These are phyloP conservation scores for Aspergillus quadricinctus DNA, from an alignment of 2,329 filamentous ascomycete species.

Conservation along the genomic window DNA sequence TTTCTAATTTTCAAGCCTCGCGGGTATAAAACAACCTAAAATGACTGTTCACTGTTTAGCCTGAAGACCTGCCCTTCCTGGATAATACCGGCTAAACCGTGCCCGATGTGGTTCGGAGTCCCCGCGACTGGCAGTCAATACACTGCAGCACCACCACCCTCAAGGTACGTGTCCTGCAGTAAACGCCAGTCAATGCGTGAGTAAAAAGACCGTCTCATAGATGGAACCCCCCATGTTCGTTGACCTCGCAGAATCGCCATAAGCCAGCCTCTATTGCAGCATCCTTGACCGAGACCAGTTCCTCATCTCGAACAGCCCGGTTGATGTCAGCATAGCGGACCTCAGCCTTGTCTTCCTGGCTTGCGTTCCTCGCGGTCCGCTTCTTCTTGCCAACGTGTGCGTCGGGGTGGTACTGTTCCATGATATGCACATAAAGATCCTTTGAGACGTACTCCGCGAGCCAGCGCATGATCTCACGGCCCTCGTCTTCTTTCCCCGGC, in stretches of 20 bases:
- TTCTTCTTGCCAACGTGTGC: conserved; percentile 74
- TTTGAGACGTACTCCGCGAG: conserved; percentile 67
- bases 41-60: neutral
- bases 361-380: conserved; percentile 13
- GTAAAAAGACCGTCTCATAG: conserved; percentile 21
- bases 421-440: conserved; percentile 78
- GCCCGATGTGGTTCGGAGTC: neutral
- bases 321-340: conserved; percentile 75
- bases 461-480: conserved; percentile 69
- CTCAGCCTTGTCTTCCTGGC: conserved; percentile 33
- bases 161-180: neutral
- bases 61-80: neutral
- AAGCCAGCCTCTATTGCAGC: conserved; percentile 68
- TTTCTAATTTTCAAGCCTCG: neutral
- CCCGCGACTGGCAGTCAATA: neutral
- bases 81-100: neutral
- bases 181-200: neutral
- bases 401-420: conserved; percentile 82
- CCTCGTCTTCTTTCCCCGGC: conserved; percentile 73
- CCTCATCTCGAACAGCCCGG: conserved; percentile 59
- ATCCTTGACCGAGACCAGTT: conserved; percentile 61
- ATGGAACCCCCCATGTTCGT: conserved; percentile 55
- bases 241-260: conserved; percentile 71
- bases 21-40: neutral
- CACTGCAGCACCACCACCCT: neutral